A percentile compares a stretch with the other conserved stretches of the same genome.
These are phyloP conservation scores for Colletotrichum camelliae DNA, from an alignment of 2,329 filamentous ascomycete species.

Conservation along the genomic window DNA sequence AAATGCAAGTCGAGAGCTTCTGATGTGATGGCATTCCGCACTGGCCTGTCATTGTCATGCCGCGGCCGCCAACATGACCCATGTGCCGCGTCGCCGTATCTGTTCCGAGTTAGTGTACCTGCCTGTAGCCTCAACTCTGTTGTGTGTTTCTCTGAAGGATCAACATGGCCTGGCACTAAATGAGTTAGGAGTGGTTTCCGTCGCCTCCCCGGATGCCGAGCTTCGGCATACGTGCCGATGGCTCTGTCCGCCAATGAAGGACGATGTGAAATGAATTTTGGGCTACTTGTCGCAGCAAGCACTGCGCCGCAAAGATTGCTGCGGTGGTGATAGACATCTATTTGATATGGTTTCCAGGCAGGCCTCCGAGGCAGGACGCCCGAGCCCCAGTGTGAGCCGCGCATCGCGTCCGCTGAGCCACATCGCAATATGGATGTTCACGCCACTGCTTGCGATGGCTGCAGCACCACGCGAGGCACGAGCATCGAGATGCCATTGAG, in stretches of 20 bases:
- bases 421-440: not conserved
- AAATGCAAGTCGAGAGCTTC: not conserved
- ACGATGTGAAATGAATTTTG: not conserved
- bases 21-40: not conserved
- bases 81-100: slow-evolving; percentile 4
- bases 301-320: not conserved
- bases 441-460: slow-evolving; percentile 5
- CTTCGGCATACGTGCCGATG: slow-evolving; percentile 5
- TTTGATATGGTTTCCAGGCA: not conserved
- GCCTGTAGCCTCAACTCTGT: slow-evolving; percentile 10
- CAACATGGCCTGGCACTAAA: not conserved
- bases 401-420: not conserved
- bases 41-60: slow-evolving; percentile 3
- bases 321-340: not conserved
- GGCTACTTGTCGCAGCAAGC: not conserved
- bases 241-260: not conserved
- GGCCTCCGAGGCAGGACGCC: not conserved
- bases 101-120: slow-evolving; percentile 2
- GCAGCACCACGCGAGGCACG: not conserved
- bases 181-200: not conserved
- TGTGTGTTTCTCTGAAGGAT: slow-evolving; percentile 1
- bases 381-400: not conserved
- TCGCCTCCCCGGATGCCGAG: not conserved
- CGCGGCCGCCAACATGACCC: not conserved
- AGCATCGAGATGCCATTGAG: not conserved